Evolutionary conservation across 805 yeast species (phyloP).

Genomic region (Lipomyces anomalus): DNA sequence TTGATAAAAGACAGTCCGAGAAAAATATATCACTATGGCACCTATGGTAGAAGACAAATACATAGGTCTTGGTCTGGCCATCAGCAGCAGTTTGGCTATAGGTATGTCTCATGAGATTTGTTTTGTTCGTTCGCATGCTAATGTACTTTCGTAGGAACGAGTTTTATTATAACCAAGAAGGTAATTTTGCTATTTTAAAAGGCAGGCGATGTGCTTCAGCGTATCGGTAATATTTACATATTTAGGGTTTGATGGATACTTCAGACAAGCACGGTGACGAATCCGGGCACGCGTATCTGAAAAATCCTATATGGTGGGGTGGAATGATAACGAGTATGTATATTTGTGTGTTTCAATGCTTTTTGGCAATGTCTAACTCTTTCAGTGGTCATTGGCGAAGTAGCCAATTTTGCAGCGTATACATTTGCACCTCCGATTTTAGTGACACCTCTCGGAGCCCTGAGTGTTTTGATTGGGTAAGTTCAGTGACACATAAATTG

Average conservation of each 20-base stretch:
- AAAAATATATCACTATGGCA: too few relatives aligned
- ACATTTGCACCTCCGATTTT: slow-evolving; percentile 92
- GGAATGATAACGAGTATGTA: slow-evolving; percentile 60
- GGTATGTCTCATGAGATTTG: slow-evolving; percentile 52
- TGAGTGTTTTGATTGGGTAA: slow-evolving; percentile 76
- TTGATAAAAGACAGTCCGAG: too few relatives aligned
- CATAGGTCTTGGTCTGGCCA: slow-evolving; percentile 82
- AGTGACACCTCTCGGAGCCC: slow-evolving; percentile 88
- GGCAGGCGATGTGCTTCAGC: neutral
- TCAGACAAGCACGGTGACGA: slow-evolving; percentile 54
- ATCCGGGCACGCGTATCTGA: slow-evolving; percentile 71
- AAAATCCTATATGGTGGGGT: slow-evolving; percentile 90
- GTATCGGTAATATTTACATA: neutral
- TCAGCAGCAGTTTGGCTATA: slow-evolving; percentile 80
- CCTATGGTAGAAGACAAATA: slow-evolving; percentile 66
- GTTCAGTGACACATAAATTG: too few relatives aligned
- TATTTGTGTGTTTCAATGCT: neutral
- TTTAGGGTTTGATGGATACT: slow-evolving; percentile 64
- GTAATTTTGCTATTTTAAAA: neutral
- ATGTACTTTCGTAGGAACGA: slow-evolving; percentile 17
- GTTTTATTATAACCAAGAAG: slow-evolving; percentile 77
- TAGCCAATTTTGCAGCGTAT: slow-evolving; percentile 90
- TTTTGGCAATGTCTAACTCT: slow-evolving; percentile 23
- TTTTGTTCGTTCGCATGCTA: neutral
- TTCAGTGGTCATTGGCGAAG: slow-evolving; percentile 75